Base-by-base conservation (phyloP, 1,284 basidiomycete species). In the Rugosomyces carneus region DNA sequence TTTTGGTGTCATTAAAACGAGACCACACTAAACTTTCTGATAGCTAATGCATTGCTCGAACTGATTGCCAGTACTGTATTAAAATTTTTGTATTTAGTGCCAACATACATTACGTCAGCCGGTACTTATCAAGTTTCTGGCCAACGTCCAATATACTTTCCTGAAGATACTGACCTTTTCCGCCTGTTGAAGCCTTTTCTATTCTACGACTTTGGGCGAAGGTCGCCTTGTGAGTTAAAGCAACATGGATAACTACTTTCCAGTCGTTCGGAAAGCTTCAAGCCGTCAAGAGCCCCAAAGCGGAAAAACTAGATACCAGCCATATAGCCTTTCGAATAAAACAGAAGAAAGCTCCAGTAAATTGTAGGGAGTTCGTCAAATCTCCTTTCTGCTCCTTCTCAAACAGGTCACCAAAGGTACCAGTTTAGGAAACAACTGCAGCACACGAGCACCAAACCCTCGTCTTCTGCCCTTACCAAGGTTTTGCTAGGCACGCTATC, bases 401-500 rank as follows among this genome's bases (percentile, higher is more conserved):
- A 35, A 7, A 39, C 32, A 29, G 15, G 9, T 3, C 18, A 23
- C 13, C 5, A 26, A 45, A 47, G 48, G 10, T 45, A 19, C 21
- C 35, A 11, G 19, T 50, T 47, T 11, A 44, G 48, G 20, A 39
- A 47, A 19, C n/a, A 53, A 31, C 27, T 48, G 3, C 34, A 47
- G 13, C 27, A 48, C 20, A 54, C 48, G 16, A 48, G 44, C 15
- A 40, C 61, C 52, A 68, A 68, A 48, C 62, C 67, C 5, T 74
- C 73, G n/a, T 59, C 67, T 1, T 58, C 68, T 24, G 63, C 68
- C 11, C 55, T 82, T 37, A 84, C 75, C 9, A 78, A 70, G 47
- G 70, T 75, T 49, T 59, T 87, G 13, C 59, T 88, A 42, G 70
- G 62, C 29, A 84, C 78, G 0, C 66, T 88, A 43, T 58, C 68